Percentiles rank a stretch among this genome's conserved stretches.
phyloP scores from a whole-genome alignment of 2,329 filamentous ascomycete species.

The Ramularia endophylla region DNA sequence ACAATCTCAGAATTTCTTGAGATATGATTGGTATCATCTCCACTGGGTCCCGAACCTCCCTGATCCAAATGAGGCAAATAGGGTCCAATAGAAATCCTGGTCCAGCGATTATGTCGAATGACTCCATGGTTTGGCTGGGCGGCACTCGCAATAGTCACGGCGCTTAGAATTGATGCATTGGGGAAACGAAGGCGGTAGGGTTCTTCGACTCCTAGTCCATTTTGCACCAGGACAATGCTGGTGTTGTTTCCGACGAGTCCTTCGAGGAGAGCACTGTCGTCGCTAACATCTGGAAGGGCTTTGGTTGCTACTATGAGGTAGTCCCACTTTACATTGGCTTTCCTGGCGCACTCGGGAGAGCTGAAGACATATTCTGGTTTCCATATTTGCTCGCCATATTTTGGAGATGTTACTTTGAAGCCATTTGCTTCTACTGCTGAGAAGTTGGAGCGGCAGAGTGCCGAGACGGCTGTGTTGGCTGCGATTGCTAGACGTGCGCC shows the following conservation, averaged over 20 bases:
- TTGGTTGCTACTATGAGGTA: conserved; percentile 67
- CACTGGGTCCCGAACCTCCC: conserved; percentile 22
- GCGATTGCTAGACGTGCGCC: conserved; percentile 57
- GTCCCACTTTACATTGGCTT: conserved; percentile 48
- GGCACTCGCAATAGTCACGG: conserved; percentile 63
- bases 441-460: conserved; percentile 71
- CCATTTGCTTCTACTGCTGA: conserved; percentile 54
- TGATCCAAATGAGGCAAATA: conserved; percentile 50
- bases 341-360: conserved; percentile 51
- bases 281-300: conserved; percentile 60
- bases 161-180: conserved; percentile 55
- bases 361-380: conserved; percentile 57
- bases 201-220: conserved; percentile 64
- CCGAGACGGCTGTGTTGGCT: conserved; percentile 54
- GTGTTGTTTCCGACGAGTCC: conserved; percentile 52
- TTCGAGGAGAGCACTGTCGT: conserved; percentile 56
- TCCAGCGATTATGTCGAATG: conserved; percentile 68
- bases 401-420: conserved; percentile 58
- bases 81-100: conserved; percentile 62
- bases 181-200: conserved; percentile 61
- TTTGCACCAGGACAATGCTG: conserved; percentile 63
- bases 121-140: conserved; percentile 59
- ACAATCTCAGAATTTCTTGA: conserved; percentile 45
- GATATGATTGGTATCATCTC: conserved; percentile 21
- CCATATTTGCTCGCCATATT: conserved; percentile 64